phyloP scores from a whole-genome alignment of 2,329 filamentous ascomycete species.

The Proliferodiscus dingleyae region DNA sequence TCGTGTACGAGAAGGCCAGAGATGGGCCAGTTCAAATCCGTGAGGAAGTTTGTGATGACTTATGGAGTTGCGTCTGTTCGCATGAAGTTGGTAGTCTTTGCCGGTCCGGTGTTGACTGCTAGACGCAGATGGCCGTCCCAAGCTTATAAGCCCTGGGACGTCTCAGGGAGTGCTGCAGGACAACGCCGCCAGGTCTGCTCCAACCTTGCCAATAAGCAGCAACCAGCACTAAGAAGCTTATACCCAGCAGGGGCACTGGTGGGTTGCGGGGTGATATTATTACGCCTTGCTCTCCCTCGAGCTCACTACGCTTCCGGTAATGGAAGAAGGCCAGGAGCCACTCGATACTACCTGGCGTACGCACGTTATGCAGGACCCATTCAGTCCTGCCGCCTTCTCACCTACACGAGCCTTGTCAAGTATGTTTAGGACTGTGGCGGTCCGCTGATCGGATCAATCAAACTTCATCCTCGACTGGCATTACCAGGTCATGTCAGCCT shows the following conservation, averaged over 20 bases:
- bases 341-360: too few relatives aligned
- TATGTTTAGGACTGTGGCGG: too few relatives aligned
- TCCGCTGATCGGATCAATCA: neutral
- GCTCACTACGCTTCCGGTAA: too few relatives aligned
- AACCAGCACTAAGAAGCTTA: neutral
- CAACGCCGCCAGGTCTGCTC: neutral
- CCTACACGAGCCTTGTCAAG: neutral
- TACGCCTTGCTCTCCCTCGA: neutral
- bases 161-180: neutral
- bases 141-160: conserved; percentile 10
- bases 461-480: neutral
- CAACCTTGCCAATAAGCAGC: conserved; percentile 15
- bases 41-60: neutral
- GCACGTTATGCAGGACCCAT: neutral
- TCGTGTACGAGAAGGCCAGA: neutral
- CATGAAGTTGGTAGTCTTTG: neutral
- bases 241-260: neutral
- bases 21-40: neutral
- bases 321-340: too few relatives aligned
- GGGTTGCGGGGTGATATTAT: neutral
- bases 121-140: conserved; percentile 9
- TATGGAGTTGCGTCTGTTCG: neutral
- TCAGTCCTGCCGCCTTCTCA: neutral
- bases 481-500: neutral
- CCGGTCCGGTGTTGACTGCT: neutral